Evolutionary conservation across 2,329 filamentous ascomycete genomes (phyloP), one percentile per base, ranked within the genome.

Genomic region (Aspergillus felis): DNA sequence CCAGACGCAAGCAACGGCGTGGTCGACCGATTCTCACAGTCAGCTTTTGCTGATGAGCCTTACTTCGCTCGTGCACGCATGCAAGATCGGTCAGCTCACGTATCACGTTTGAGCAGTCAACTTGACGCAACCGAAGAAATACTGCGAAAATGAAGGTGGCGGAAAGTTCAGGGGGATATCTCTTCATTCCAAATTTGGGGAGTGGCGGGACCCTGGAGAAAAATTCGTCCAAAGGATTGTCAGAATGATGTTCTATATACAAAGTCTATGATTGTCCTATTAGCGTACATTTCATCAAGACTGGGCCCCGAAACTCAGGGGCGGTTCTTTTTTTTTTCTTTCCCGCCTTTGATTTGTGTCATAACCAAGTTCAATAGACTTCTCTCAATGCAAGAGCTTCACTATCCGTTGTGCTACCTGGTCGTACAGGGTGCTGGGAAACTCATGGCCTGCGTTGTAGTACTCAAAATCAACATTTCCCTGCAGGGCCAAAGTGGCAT

Each of bases 391-490:
- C 53, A 64, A 56, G 49, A 78, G 76, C 17, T 75, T 73, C 51
- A 71, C 66, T 42, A 85, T 78, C n/a, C 74, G 71, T n/a, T 78
- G 71, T 1, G 84, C 85, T 56, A 90, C 80, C 55, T 85, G 81
- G 9, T 78, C 74, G 2, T 83, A 84, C 56, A 81, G 81, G 12
- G 83, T 83, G 61, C 90, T 85, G 1, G 85, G 86, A 58, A 91
- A 76, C 66, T 91, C 88, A 68, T 92, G 89, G 0, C 87, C 88
- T 4, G 83, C 87, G 25, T 84, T 79, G 17, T 90, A 66, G 25
- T 83, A 74, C 46, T 79, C 76, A 51, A 87, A 79, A 56, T 83
- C 78, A 3, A 87, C 79, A 56, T 87, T 84, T 25, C 77, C 73
- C 2, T 86, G 85, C 24, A 91, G 71, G 14, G 82, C 80, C 10